Base-by-base conservation (phyloP, 2,329 filamentous ascomycete species). In the Rachicladosporium sp. region DNA sequence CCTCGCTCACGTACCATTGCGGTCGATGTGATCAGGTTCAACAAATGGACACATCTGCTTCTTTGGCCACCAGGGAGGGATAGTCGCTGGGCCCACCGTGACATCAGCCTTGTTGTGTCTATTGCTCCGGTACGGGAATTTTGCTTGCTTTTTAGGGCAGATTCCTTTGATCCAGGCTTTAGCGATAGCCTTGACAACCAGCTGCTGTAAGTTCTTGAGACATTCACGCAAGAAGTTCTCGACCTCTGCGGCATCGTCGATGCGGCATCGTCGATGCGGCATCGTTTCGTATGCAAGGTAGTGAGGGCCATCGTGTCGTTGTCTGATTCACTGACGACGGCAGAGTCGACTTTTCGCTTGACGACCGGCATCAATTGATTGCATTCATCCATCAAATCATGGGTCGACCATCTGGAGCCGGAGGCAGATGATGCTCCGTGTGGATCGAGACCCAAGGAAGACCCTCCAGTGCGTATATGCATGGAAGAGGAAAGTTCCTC, bases 121-220 rank as follows among this genome's bases (percentile, higher is more conserved):
- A 8, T 27, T 27, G 23, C 23, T 27, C 7, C 23, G 71, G 52
- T 87, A 87, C 0, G 82, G 81, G 50, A 82, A 76, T 11, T 74
- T 79, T 0, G 78, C 79, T 57, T 85, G 81, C 58, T 87, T 87
- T 60, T 82, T 84, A 0, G 82, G 82, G 50, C 82, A 80, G 2
- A 86, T 74, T 2, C 75, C 69, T 53, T 84, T 84, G 43, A 87
- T 77, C 74, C 81, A 86, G 8, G 74, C 78, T 56, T 86, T 87
- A 29, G 76, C 76, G 38, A 86, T 77, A 19, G 78, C 63, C 58
- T 86, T 86, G 61, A 78, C 80, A 6, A 77, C 73, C 2, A 75
- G 71, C 50, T 87, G 82, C 50, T 86, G 80, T 48, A 80, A 73
- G 42, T 73, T 71, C 46, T 73, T 74, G 53, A 85, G 76, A 1